Base-by-base conservation (phyloP, 2,329 filamentous ascomycete genomes). In the Thielaviopsis musarum region DNA sequence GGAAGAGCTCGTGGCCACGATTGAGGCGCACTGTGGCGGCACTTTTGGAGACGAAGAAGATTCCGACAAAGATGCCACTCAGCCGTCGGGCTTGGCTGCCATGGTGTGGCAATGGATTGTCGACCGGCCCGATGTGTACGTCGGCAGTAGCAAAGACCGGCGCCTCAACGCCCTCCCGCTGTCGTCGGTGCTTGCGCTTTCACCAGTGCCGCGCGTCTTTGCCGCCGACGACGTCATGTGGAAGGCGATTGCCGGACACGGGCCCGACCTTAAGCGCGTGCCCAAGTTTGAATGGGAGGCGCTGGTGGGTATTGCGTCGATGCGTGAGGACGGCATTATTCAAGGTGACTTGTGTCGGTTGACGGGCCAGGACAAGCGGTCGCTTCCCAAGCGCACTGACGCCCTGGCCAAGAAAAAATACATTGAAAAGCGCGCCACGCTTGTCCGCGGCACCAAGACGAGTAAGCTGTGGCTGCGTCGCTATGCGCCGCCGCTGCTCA, bases 301-400 rank as follows among this genome's bases (percentile, higher is more conserved):
- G 2, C 71, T 83, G 9, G 70, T 80, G 19, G 78, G 77, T 19
- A 81, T 83, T 59, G 80, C 79, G 21, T 77, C 77, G 0, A 74
- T 73, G 15, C 77, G 74, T 57, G 70, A 73, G 7, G 69, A 75
- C 5, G 81, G 81, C 4, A 82, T 84, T 52, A 69, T 83, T 15
- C 81, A 84, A 67, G 78, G 78, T 49, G 80, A 83, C 61, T 71
- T 84, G 24, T 77, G 78, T 17, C 74, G 75, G 21, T 69, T 81
- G 0, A 79, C 79, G 13, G 74, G 76, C 22, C 81, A 84, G 66
- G 81, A 84, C 67, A 84, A 84, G 66, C 76, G 81, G 56, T 83
- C 81, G 1, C 74, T 84, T 1, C 81, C 81, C 2, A 81, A 78
- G 60, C 73, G 81, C 38, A 84, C 81, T 0, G 79, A 83, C 63